These are phyloP conservation scores for Saksenaea oblongispora DNA, from an alignment of 371 early-diverging fungal species.

Conservation along the genomic window DNA sequence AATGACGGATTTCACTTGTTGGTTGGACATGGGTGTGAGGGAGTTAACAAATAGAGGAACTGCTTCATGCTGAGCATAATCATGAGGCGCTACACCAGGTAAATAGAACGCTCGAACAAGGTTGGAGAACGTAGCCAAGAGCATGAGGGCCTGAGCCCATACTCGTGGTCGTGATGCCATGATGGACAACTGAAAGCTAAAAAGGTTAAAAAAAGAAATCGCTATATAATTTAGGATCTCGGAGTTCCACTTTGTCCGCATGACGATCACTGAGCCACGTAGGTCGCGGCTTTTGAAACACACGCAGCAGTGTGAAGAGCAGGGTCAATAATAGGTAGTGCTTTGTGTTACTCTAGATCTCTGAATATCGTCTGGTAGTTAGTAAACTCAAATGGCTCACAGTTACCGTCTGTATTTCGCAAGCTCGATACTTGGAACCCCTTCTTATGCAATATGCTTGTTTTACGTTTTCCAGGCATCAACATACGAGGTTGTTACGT, in stretches of 20 bases:
- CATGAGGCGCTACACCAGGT: conserved; percentile 92
- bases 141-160: background rate
- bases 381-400: no score
- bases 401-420: no score
- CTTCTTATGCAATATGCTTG: no score
- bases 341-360: no score
- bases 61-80: conserved; percentile 69
- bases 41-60: conserved; percentile 88
- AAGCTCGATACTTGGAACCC: no score
- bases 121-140: background rate
- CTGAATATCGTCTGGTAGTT: no score
- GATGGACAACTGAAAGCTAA: conserved; percentile 3
- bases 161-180: conserved; percentile 8
- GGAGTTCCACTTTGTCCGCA: background rate
- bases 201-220: background rate
- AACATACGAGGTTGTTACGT: no score
- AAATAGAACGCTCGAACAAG: conserved; percentile 72
- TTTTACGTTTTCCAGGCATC: no score
- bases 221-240: background rate
- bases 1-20: conserved; percentile 72
- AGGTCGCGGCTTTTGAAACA: no score
- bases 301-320: no score
- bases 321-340: no score
- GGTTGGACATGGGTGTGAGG: conserved; percentile 72
- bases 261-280: no score